Evolutionary conservation across 225 moss, liverwort and hornwort genomes (phyloP).

Genomic region (Pseudisothecium myosuroides): DNA sequence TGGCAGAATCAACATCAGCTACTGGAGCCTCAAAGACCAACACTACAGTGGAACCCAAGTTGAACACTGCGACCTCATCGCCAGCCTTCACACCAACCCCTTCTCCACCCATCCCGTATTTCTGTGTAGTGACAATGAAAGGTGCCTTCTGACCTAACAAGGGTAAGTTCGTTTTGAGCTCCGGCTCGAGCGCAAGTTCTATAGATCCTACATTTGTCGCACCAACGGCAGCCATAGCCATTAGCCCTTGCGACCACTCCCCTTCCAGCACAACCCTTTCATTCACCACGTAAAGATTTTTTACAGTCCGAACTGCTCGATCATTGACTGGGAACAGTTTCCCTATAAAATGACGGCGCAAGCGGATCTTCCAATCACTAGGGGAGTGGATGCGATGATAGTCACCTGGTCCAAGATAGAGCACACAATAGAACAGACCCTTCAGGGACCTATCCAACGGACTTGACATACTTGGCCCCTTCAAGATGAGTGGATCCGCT

Average conservation of each 20-base stretch:
- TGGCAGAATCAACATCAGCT: background rate
- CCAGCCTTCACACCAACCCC: constrained; percentile 71
- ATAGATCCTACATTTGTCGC: constrained; percentile 96
- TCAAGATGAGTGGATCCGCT: background rate
- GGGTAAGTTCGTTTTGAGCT: constrained; percentile 69
- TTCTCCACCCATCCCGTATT: constrained; percentile 50
- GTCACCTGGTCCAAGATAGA: constrained; percentile 89
- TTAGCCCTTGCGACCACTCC: constrained; percentile 88
- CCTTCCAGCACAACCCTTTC: constrained; percentile 94
- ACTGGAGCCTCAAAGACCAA: constrained; percentile 81
- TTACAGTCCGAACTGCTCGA: constrained; percentile 77
- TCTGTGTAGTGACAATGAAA: constrained; percentile 28
- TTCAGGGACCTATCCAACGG: constrained; percentile 21
- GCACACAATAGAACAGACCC: constrained; percentile 79
- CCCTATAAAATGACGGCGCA: constrained; percentile 88
- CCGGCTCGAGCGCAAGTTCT: constrained; percentile 74
- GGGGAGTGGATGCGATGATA: constrained; percentile 97
- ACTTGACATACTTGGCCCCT: background rate
- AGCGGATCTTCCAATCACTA: constrained; percentile 60
- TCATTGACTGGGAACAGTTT: constrained; percentile 82
- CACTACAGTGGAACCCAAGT: constrained; percentile 90
- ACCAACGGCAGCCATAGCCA: constrained; percentile 94
- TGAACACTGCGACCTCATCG: constrained; percentile 94
- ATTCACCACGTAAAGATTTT: constrained; percentile 78
- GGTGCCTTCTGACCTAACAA: constrained; percentile 27